Conservation (phyloP, 441 rosid genomes). For the Corymbia citriodora region DNA sequence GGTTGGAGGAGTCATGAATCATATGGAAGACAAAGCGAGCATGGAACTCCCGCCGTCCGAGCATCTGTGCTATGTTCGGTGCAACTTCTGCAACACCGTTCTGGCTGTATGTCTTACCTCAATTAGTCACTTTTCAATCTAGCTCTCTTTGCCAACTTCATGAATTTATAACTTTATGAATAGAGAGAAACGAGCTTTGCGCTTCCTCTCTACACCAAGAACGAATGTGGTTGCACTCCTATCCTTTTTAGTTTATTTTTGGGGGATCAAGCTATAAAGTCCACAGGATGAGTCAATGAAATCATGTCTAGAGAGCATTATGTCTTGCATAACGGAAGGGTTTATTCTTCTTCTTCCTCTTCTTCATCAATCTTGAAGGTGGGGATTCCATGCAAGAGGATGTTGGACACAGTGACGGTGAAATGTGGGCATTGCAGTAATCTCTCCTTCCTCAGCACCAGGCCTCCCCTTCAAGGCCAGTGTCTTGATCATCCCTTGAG, state of each 20-base stretch:
- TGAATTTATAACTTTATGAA: background rate
- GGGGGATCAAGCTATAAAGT: background rate
- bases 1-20: background rate
- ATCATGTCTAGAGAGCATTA: background rate
- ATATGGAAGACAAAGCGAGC: background rate
- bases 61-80: constrained; percentile 93
- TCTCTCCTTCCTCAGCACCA: constrained; percentile 85
- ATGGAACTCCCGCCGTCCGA: constrained; percentile 45
- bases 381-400: constrained; percentile 86
- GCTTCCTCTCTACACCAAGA: background rate
- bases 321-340: background rate
- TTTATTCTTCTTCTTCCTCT: background rate
- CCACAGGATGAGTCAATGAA: background rate
- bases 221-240: background rate
- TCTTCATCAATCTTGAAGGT: constrained; percentile 37
- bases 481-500: constrained; percentile 64
- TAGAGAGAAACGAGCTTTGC: background rate
- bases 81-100: constrained; percentile 98
- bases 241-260: background rate
- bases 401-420: constrained; percentile 93
- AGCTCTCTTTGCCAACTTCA: background rate
- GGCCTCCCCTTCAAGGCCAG: constrained; percentile 67
- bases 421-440: constrained; percentile 97
- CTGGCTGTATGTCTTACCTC: constrained; percentile 62
- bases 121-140: background rate